phyloP scores from a whole-genome alignment of 495 filamentous ascomycete species.

The Alectoria sarmentosa region DNA sequence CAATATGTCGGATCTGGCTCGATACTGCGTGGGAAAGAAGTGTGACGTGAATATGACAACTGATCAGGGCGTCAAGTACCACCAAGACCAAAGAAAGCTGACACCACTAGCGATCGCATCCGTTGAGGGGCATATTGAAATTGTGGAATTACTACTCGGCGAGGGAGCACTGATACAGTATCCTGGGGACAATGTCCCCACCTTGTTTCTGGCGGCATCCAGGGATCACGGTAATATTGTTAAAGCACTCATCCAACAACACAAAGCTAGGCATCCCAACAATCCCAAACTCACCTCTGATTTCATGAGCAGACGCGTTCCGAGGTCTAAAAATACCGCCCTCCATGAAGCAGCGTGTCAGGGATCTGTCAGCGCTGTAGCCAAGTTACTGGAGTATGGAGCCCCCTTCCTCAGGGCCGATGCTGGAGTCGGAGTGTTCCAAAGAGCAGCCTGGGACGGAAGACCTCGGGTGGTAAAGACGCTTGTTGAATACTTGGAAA shows the following conservation, averaged over 20 bases:
- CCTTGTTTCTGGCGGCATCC: slow-evolving; percentile 1
- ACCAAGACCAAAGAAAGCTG: slow-evolving; percentile 7
- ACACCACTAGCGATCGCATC: slow-evolving; percentile 8
- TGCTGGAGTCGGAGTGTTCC: slow-evolving; percentile 4
- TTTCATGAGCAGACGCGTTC: slow-evolving; percentile 4
- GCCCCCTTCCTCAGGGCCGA: slow-evolving; percentile 2
- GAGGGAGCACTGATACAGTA: slow-evolving; percentile 9
- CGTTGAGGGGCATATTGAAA: slow-evolving; percentile 3
- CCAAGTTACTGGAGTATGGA: not conserved
- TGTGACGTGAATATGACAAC: slow-evolving; percentile 12
- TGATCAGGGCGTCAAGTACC: slow-evolving; percentile 5
- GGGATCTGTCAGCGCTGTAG: not conserved
- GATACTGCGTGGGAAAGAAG: slow-evolving; percentile 6
- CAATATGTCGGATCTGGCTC: slow-evolving; percentile 8
- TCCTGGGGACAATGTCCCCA: slow-evolving; percentile 2
- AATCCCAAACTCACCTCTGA: slow-evolving; percentile 7
- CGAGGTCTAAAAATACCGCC: slow-evolving; percentile 1
- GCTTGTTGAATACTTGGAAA: slow-evolving; percentile 7
- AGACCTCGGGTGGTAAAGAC: slow-evolving; percentile 7
- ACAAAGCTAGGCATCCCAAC: slow-evolving; percentile 1
- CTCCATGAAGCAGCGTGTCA: slow-evolving; percentile 5
- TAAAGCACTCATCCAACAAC: slow-evolving; percentile 1
- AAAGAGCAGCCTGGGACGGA: slow-evolving; percentile 6
- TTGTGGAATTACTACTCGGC: slow-evolving; percentile 1
- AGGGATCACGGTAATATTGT: not conserved